These are phyloP conservation scores for Alternaria dauci DNA, from an alignment of 2,329 filamentous ascomycete species.

Conservation along the genomic window DNA sequence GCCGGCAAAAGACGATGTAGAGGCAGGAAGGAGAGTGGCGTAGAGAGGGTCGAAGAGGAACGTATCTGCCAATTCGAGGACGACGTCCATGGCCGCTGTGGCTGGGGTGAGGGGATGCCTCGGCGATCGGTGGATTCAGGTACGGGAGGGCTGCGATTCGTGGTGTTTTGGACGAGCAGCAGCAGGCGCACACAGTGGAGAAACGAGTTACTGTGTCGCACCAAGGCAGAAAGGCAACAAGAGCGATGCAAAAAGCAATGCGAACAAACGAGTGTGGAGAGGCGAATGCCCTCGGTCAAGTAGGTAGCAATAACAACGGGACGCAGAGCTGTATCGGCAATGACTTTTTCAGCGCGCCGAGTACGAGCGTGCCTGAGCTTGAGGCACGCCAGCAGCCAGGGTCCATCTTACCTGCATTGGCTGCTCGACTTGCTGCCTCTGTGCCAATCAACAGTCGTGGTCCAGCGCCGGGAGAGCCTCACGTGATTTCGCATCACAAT, in stretches of 20 bases:
- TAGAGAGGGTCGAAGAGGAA: conserved; percentile 83
- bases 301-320: conserved; percentile 13
- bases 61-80: conserved; percentile 85
- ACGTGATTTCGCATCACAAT: conserved; percentile 15
- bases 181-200: conserved; percentile 6
- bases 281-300: conserved; percentile 16
- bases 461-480: neutral
- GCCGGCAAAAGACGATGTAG: conserved; percentile 56
- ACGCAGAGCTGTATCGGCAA: conserved; percentile 17
- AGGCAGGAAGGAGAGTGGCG: conserved; percentile 70
- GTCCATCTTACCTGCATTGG: conserved; percentile 4
- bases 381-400: conserved; percentile 1
- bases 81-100: conserved; percentile 77
- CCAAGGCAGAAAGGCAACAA: neutral
- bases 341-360: conserved; percentile 20
- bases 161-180: conserved; percentile 10
- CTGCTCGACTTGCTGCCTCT: neutral
- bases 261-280: conserved; percentile 10
- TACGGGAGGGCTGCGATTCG: conserved; percentile 32
- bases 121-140: conserved; percentile 27
- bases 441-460: conserved; percentile 14
- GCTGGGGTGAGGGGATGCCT: conserved; percentile 18
- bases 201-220: neutral
- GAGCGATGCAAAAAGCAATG: neutral
- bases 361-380: conserved; percentile 1